These are phyloP conservation scores for Naumovozyma castellii DNA, from an alignment of 805 yeast species.

Conservation along the genomic window DNA sequence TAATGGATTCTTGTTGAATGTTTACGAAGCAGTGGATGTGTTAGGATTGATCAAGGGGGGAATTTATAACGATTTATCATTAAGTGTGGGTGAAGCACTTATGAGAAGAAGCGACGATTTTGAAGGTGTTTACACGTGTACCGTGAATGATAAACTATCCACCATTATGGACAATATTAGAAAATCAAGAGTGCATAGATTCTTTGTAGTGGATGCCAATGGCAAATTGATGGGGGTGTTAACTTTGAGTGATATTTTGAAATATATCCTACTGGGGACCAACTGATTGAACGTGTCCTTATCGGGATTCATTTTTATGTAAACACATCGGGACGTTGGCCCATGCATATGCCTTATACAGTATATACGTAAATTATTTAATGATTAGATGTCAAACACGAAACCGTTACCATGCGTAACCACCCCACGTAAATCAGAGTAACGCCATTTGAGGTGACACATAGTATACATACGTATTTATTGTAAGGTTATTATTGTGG, in stretches of 20 bases:
- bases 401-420: too few species aligned
- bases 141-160: constrained; percentile 73
- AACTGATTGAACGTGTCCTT: constrained; percentile 9
- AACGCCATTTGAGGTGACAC: too few species aligned
- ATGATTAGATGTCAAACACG: too few species aligned
- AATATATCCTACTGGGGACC: constrained; percentile 66
- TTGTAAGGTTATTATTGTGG: too few species aligned
- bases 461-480: too few species aligned
- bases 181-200: constrained; percentile 80
- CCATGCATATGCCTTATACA: too few species aligned
- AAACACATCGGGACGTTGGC: too few species aligned
- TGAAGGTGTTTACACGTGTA: constrained; percentile 96
- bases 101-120: constrained; percentile 86
- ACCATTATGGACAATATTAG: constrained; percentile 90
- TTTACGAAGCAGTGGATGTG: constrained; percentile 93
- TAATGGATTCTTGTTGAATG: constrained; percentile 56
- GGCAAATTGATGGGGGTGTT: constrained; percentile 75
- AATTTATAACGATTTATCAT: constrained; percentile 76
- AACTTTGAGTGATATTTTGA: constrained; percentile 82
- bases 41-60: constrained; percentile 90
- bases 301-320: too few species aligned
- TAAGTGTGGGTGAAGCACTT: constrained; percentile 92
- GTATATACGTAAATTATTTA: too few species aligned
- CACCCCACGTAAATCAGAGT: too few species aligned
- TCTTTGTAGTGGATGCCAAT: constrained; percentile 81